These are phyloP conservation scores for Pontederia crassipes DNA, from an alignment of 176 grass and related monocot genomes.

Conservation along the genomic window DNA sequence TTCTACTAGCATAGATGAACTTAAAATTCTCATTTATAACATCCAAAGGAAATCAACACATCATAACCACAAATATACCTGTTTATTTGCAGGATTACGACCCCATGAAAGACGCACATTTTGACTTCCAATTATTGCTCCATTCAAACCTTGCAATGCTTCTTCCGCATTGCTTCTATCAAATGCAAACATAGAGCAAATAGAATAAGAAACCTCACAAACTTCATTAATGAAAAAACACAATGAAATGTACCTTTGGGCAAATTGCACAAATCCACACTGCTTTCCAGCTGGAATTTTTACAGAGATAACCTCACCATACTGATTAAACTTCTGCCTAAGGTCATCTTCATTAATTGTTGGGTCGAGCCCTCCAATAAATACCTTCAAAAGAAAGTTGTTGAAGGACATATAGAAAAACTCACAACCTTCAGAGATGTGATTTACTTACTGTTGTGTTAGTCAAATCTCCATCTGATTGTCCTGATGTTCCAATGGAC, in stretches of 20 bases:
- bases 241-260: slow-evolving; percentile 49
- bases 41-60: background rate
- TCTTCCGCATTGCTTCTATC: slow-evolving; percentile 79
- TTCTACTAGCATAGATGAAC: no score
- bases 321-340: slow-evolving; percentile 66
- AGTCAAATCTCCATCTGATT: slow-evolving; percentile 68
- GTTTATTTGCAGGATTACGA: slow-evolving; percentile 85
- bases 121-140: slow-evolving; percentile 68
- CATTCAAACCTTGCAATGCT: slow-evolving; percentile 80
- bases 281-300: slow-evolving; percentile 94
- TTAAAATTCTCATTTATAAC: background rate
- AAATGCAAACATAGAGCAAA: background rate
- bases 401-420: slow-evolving; percentile 9
- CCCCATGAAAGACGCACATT: slow-evolving; percentile 90
- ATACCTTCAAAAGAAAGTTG: slow-evolving; percentile 46
- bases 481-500: slow-evolving; percentile 43
- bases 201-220: background rate
- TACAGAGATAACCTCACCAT: slow-evolving; percentile 80
- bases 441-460: slow-evolving; percentile 72
- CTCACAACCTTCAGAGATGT: slow-evolving; percentile 15
- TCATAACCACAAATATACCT: slow-evolving; percentile 24
- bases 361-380: slow-evolving; percentile 90
- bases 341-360: slow-evolving; percentile 87
- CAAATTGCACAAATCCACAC: slow-evolving; percentile 90
- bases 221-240: background rate